These are phyloP conservation scores for Pisolithus thermaeus DNA, from an alignment of 1,284 basidiomycete genomes.

Conservation along the genomic window DNA sequence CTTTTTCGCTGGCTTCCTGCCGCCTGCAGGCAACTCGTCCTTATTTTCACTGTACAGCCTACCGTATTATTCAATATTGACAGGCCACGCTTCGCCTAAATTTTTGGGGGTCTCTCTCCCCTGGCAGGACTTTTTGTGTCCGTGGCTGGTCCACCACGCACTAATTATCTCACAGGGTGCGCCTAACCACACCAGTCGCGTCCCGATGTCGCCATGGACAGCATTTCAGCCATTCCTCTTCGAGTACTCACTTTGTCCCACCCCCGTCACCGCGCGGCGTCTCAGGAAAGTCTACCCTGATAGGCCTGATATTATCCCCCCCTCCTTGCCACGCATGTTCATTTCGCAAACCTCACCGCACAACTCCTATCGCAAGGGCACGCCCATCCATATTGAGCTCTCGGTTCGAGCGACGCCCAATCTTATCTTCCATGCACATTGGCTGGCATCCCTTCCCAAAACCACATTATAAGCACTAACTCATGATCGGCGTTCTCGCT, in stretches of 20 bases:
- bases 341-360: too few species aligned
- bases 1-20: constrained; percentile 21
- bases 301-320: background rate
- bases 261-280: constrained; percentile 19
- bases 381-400: too few species aligned
- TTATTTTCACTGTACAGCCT: constrained; percentile 3
- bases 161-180: background rate
- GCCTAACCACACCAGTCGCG: background rate
- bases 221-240: constrained; percentile 4
- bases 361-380: too few species aligned
- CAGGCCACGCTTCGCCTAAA: constrained; percentile 22
- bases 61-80: constrained; percentile 6
- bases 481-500: background rate
- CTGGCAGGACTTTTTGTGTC: background rate
- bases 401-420: background rate
- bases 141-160: background rate
- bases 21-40: constrained; percentile 9
- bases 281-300: constrained; percentile 20
- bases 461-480: background rate
- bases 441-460: background rate
- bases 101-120: constrained; percentile 20
- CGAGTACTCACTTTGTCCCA: constrained; percentile 1
- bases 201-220: constrained; percentile 3
- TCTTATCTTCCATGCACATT: background rate
- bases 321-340: background rate